Evolutionary conservation across 1,139 yeast genomes (phyloP).

Genomic region (Meyerozyma sp.): DNA sequence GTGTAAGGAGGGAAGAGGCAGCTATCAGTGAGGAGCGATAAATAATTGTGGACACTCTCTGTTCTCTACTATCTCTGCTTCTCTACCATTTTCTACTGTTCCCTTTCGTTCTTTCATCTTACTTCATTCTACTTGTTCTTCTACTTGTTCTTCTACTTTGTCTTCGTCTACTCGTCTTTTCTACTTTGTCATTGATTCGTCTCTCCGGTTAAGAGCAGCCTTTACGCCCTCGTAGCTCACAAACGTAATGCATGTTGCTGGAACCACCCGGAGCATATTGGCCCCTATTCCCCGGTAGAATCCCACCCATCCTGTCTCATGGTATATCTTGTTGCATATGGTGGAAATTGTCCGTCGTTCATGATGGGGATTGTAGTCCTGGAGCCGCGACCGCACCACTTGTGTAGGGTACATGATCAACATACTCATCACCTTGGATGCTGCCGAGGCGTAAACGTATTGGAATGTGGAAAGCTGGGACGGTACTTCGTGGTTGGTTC

Average conservation of each 20-base stretch:
- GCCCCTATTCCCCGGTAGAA: slow-evolving; percentile 74
- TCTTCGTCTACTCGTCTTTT: too few relatives aligned
- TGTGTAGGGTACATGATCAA: slow-evolving; percentile 78
- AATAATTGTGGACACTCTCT: too few relatives aligned
- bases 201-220: slow-evolving; percentile 5
- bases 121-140: background rate
- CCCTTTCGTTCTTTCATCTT: background rate
- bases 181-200: too few relatives aligned
- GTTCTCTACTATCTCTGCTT: too few relatives aligned
- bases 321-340: slow-evolving; percentile 21
- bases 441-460: slow-evolving; percentile 59
- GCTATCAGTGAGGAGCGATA: too few relatives aligned
- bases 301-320: slow-evolving; percentile 48
- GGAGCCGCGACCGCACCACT: slow-evolving; percentile 73
- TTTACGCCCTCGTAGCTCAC: slow-evolving; percentile 53
- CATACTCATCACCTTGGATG: slow-evolving; percentile 67
- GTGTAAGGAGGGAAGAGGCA: background rate
- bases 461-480: slow-evolving; percentile 43
- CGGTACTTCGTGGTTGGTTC: slow-evolving; percentile 1
- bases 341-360: slow-evolving; percentile 13
- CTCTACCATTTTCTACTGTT: too few relatives aligned
- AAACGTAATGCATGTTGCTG: slow-evolving; percentile 72
- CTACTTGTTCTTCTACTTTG: too few relatives aligned
- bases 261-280: slow-evolving; percentile 58
- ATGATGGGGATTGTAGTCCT: slow-evolving; percentile 34